Percentiles rank a stretch among this genome's conserved stretches.
Evolutionary conservation across 495 filamentous ascomycete species (phyloP).

Genomic region (Aspergillus steynii): DNA sequence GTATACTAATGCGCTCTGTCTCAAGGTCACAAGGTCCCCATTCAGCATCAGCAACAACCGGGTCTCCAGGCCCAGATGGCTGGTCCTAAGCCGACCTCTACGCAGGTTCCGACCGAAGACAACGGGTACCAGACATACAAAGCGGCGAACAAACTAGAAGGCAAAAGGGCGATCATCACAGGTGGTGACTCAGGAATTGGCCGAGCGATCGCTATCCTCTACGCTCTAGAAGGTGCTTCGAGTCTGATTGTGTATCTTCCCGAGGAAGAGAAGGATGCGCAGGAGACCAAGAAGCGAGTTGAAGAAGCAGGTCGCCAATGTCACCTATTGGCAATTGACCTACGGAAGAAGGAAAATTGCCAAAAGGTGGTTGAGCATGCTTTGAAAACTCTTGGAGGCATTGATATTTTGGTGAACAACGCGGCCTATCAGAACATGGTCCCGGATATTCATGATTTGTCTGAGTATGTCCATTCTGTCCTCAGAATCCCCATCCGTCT

Average conservation of each 20-base stretch:
- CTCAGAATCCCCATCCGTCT: neutral
- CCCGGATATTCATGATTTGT: constrained; percentile 67
- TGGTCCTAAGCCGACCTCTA: constrained; percentile 59
- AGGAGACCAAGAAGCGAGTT: constrained; percentile 69
- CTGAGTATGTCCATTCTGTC: constrained; percentile 55
- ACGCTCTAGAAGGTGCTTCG: constrained; percentile 81
- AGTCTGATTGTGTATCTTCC: constrained; percentile 73
- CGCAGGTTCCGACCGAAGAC: constrained; percentile 68
- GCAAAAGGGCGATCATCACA: constrained; percentile 77
- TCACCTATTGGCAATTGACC: constrained; percentile 59
- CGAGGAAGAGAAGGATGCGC: constrained; percentile 74
- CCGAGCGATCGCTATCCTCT: constrained; percentile 74
- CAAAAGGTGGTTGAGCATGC: constrained; percentile 67
- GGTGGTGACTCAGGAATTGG: constrained; percentile 85
- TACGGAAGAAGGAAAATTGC: constrained; percentile 66
- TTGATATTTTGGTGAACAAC: constrained; percentile 83
- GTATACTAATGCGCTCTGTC: neutral
- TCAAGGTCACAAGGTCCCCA: constrained; percentile 66
- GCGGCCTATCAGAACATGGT: constrained; percentile 75
- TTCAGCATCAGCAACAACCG: constrained; percentile 67
- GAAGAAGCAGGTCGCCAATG: constrained; percentile 64
- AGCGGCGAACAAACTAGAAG: constrained; percentile 73
- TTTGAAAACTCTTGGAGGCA: constrained; percentile 59
- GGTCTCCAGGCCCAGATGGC: constrained; percentile 68
- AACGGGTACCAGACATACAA: constrained; percentile 74